These are phyloP conservation scores for Kwoniella shivajii DNA, from an alignment of 1,284 basidiomycete species.

Conservation along the genomic window DNA sequence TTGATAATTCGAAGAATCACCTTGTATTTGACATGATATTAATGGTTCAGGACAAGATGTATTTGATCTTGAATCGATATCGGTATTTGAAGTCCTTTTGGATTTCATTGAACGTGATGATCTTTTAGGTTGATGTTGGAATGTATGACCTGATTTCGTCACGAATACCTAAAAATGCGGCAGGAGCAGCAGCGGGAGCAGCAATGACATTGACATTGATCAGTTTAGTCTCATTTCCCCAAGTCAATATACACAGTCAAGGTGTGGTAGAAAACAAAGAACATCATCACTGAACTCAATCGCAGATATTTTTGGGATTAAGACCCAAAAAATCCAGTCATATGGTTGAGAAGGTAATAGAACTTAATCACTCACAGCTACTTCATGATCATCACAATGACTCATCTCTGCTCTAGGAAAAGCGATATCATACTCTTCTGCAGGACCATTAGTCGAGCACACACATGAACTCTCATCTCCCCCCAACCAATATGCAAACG, in stretches of 20 bases:
- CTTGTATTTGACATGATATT: constrained; percentile 11
- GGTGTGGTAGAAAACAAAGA: too few relatives aligned
- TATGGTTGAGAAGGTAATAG: too few relatives aligned
- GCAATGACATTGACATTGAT: too few relatives aligned
- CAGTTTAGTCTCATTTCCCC: too few relatives aligned
- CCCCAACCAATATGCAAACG: constrained; percentile 13
- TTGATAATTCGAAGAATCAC: constrained; percentile 10
- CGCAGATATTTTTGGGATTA: too few relatives aligned
- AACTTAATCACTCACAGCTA: constrained; percentile 6
- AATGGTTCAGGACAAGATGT: constrained; percentile 14
- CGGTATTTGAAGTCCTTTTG: neutral
- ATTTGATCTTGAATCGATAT: neutral
- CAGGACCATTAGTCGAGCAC: constrained; percentile 6
- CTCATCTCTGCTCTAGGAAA: constrained; percentile 1
- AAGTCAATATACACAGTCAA: too few relatives aligned
- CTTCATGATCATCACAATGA: constrained; percentile 8
- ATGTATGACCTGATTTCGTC: constrained; percentile 9
- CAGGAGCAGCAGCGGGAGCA: neutral
- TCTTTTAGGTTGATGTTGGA: constrained; percentile 8
- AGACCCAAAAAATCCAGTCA: too few relatives aligned
- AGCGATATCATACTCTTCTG: constrained; percentile 9
- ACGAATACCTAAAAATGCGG: constrained; percentile 7
- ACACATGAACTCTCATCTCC: constrained; percentile 4
- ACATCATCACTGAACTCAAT: too few relatives aligned
- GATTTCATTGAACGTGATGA: neutral